A percentile compares a stretch with the other conserved stretches of the same genome.
These are phyloP conservation scores for Dioszegia aurantiaca DNA, from an alignment of 768 basidiomycete genomes.

Conservation along the genomic window DNA sequence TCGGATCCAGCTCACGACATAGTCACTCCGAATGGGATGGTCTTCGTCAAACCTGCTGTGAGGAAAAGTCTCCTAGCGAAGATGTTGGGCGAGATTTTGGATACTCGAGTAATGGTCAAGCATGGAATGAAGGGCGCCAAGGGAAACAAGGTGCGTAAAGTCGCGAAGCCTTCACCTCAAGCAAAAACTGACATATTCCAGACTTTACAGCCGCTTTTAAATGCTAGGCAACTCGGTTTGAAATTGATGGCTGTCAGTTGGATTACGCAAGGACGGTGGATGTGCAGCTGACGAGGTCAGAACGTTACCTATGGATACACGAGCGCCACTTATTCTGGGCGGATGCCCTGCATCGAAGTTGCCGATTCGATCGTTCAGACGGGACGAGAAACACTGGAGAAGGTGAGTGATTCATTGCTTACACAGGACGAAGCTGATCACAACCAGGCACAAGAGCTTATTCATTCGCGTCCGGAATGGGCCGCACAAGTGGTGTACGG, in stretches of 20 bases:
- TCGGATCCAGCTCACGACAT: not conserved
- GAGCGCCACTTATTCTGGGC: constrained; percentile 84
- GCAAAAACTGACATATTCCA: constrained; percentile 47
- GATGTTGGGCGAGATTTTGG: constrained; percentile 87
- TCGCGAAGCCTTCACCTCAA: constrained; percentile 14
- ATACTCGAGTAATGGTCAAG: constrained; percentile 97
- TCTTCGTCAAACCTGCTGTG: constrained; percentile 82
- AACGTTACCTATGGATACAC: constrained; percentile 87
- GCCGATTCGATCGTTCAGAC: constrained; percentile 97
- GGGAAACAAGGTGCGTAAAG: constrained; percentile 76
- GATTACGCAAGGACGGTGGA: not conserved
- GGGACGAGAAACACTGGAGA: constrained; percentile 90
- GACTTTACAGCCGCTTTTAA: constrained; percentile 71
- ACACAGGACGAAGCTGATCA: not conserved
- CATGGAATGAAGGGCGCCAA: constrained; percentile 83
- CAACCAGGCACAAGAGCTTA: constrained; percentile 71
- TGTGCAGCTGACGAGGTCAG: constrained; percentile 28
- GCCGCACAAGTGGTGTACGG: constrained; percentile 92
- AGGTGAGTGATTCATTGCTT: constrained; percentile 57
- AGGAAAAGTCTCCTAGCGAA: constrained; percentile 80
- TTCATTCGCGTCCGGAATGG: constrained; percentile 77
- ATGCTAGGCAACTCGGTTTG: constrained; percentile 86
- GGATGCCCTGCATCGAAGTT: constrained; percentile 98
- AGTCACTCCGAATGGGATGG: constrained; percentile 95
- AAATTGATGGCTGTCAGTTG: constrained; percentile 87